Conservation (phyloP, 148 eudicot genomes). For the Camellia granthamiana region DNA sequence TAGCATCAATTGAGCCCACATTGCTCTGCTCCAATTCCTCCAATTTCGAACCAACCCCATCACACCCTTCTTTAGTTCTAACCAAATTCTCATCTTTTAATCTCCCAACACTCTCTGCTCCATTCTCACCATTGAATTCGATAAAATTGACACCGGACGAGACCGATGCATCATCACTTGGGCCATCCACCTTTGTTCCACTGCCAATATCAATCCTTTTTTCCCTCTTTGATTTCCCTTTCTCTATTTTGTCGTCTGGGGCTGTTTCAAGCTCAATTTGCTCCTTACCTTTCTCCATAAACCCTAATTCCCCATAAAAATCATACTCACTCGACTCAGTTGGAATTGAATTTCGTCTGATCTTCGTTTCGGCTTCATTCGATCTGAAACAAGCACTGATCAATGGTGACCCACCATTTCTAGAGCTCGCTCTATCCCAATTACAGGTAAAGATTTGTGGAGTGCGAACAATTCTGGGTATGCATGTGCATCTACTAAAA, state of each 20-base stretch:
- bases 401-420: background rate
- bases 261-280: slow-evolving; percentile 3
- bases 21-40: slow-evolving; percentile 22
- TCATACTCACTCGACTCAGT: slow-evolving; percentile 26
- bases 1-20: slow-evolving; percentile 13
- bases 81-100: slow-evolving; percentile 27
- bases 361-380: background rate
- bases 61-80: slow-evolving; percentile 19
- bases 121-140: slow-evolving; percentile 16
- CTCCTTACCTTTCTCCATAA: slow-evolving; percentile 26
- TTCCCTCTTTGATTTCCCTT: background rate
- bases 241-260: background rate
- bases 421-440: background rate
- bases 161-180: background rate
- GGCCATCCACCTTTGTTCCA: slow-evolving; percentile 5
- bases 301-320: slow-evolving; percentile 20
- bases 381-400: slow-evolving; percentile 7
- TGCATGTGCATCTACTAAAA: background rate
- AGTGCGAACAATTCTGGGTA: background rate
- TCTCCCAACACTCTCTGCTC: slow-evolving; percentile 10
- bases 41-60: slow-evolving; percentile 18
- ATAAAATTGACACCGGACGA: slow-evolving; percentile 8
- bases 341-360: slow-evolving; percentile 13
- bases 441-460: background rate
- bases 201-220: slow-evolving; percentile 1